Base-by-base conservation (phyloP, 1,284 basidiomycete species). In the Trichosporon sp. region DNA sequence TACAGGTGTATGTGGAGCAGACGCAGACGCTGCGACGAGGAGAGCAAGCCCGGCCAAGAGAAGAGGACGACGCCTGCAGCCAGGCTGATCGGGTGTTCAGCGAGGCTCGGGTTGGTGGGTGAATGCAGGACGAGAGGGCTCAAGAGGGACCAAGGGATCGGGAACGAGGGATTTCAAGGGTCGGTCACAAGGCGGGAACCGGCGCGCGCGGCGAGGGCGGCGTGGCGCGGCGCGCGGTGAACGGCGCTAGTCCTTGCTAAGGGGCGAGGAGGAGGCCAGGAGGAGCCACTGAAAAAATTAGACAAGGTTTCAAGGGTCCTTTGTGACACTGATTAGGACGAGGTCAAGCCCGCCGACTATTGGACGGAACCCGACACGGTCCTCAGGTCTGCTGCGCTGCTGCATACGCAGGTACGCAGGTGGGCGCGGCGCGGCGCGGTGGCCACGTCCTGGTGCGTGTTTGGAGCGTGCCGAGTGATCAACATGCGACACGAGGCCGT, bases 261-360 rank as follows among this genome's bases (percentile, higher is more conserved):
- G 38, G 38, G 38, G 38, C 18, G 7, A 31, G 56, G 27, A 15
- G 27, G 56, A 29, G 27, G 2, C 7, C 5, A 51, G 7, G 21
- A 25, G 21, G 42, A 21, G 18, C 42, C 42, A 21, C 42, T 31
- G 53, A 27, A 60, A 60, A 60, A 60, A 60, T n/a, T 18, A 29
- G 29, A 31, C 27, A 60, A 60, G 56, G 56, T 60, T 60, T 60
- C 56, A 60, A 60, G 56, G 56, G 56, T 60, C 18, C 56, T 60
- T n/a, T 60, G 27, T 60, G 56, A 60, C 56, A 60, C 56, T 60
- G 56, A 60, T 60, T 60, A 31, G 56, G 18, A 29, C 15, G 56
- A 32, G 27, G 56, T 8, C 29, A 31, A 21, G 56, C 27, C 27
- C 5, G 27, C 18, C 27, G 56, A 31, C 27, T 29, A 60, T 60